Percentiles rank a stretch among this genome's conserved stretches.
Evolutionary conservation across 106 monocot species (phyloP).

Genomic region (Apostasia shenzhenica): DNA sequence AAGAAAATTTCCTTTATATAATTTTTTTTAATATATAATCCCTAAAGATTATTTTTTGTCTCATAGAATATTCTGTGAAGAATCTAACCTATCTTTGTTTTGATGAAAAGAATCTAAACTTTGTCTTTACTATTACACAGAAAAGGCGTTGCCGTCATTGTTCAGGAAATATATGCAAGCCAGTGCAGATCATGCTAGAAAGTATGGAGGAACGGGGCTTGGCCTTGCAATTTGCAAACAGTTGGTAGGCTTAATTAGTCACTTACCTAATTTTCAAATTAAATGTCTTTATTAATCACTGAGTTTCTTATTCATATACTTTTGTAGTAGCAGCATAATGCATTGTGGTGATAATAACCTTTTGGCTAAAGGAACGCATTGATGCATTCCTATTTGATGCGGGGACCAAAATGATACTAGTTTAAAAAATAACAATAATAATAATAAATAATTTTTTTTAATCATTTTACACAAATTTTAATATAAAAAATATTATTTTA

Average conservation of each 20-base stretch:
- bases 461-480: too few relatives aligned
- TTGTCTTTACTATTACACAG: constrained; percentile 21
- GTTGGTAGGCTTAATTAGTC: constrained; percentile 29
- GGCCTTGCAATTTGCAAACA: constrained; percentile 90
- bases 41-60: neutral
- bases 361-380: too few relatives aligned
- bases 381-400: too few relatives aligned
- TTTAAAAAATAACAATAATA: too few relatives aligned
- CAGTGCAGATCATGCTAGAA: constrained; percentile 77
- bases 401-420: too few relatives aligned
- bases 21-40: neutral
- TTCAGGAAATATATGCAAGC: constrained; percentile 82
- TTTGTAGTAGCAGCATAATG: too few relatives aligned
- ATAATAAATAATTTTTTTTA: too few relatives aligned
- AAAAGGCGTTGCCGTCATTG: constrained; percentile 53
- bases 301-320: too few relatives aligned
- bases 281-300: neutral
- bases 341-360: too few relatives aligned
- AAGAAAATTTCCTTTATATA: neutral
- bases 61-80: neutral
- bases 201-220: constrained; percentile 79
- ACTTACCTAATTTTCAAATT: neutral
- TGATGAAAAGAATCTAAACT: neutral
- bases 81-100: neutral
- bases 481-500: too few relatives aligned